Evolutionary conservation across 257 asterid genomes (phyloP), one percentile per base, ranked within the genome.

Genomic region (Euphrasia confusa): DNA sequence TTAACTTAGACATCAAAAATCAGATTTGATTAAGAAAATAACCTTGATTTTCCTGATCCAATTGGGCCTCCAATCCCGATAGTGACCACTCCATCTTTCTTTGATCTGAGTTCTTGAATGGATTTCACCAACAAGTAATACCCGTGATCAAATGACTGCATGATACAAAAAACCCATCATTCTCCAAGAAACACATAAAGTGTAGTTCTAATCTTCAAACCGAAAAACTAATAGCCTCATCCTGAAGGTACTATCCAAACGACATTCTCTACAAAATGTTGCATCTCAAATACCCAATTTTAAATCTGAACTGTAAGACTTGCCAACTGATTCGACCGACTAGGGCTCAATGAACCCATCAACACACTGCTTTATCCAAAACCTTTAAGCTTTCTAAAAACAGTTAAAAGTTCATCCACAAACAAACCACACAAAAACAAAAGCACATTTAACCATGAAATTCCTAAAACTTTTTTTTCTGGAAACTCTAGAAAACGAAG

Each of bases 1-100:
- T n/a, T 10, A 61, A 49, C 61, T 69, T 64, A 60, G 57, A 40
- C 67, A 11, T 13, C 13, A 42, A 30, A 26, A 50, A 40, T 61
- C 10, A 35, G 30, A 21, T 2, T 42, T 35, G n/a, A 39, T 40
- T 24, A 62, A 64, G 68, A 70, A 10, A 67, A 37, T 12, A 57
- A 89, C 99, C 99, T 93, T 13, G 99, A 75, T 81, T 93, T 93
- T 35, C 99, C 99, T 15, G 99, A 93, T 54, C 99, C 99, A 72
- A 94, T 85, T 45, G 99, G 99, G 61, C 99, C 99, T 68, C 99
- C 99, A 33, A 93, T 85, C 14, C 97, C 99, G 65, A 93, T 85
- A 40, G 94, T 89, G 62, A 93, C 97, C 64, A 85, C 69, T 54
- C 94, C 93, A 10, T 79, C 92, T 73, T 89, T 93, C 88, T 93